phyloP scores from a whole-genome alignment of 495 filamentous ascomycete species.

The Aspergillus conjunctus region DNA sequence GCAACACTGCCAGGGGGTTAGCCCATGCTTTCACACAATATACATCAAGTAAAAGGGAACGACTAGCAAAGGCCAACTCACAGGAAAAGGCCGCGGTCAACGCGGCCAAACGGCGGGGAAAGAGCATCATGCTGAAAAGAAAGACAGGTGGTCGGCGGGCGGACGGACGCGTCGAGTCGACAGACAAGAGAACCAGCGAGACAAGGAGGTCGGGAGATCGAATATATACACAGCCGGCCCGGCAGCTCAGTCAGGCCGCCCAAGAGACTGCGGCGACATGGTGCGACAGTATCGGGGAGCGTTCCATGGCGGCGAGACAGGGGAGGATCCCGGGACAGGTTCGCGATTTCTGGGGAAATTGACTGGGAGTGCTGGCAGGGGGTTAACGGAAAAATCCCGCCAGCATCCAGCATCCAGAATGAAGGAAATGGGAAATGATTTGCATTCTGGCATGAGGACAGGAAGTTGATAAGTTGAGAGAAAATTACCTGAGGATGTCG shows the following conservation, averaged over 20 bases:
- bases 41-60: not conserved
- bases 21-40: not conserved
- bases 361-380: not conserved
- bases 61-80: not conserved
- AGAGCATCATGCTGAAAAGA: not conserved
- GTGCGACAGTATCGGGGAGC: not conserved
- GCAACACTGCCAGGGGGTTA: constrained; percentile 14
- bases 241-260: not conserved
- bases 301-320: not conserved
- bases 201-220: not conserved
- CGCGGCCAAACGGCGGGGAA: constrained; percentile 4
- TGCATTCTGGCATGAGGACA: not conserved
- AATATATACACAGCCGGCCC: not conserved
- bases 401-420: not conserved
- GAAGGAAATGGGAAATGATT: not conserved
- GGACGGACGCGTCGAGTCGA: not conserved
- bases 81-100: constrained; percentile 8
- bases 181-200: not conserved
- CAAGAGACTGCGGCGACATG: not conserved
- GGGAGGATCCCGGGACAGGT: not conserved
- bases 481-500: not conserved
- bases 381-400: not conserved
- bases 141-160: not conserved
- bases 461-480: not conserved
- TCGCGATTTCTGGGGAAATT: constrained; percentile 1